Percentiles rank a stretch among this genome's conserved stretches.
phyloP scores from a whole-genome alignment of 2,329 filamentous ascomycete species.

The Podosphaera fusca region DNA sequence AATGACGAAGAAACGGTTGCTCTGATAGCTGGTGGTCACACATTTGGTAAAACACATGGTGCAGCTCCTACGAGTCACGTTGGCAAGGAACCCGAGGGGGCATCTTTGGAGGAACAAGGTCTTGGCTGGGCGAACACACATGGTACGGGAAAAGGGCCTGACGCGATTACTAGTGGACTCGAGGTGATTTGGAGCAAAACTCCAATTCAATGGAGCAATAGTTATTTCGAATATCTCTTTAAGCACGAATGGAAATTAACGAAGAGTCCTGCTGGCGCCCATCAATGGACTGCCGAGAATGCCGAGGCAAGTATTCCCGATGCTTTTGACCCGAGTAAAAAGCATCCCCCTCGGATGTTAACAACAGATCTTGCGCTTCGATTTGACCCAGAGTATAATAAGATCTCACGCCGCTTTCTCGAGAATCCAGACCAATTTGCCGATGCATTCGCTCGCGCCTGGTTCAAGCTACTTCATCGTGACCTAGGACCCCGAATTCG shows the following conservation, averaged over 20 bases:
- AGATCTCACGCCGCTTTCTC: slow-evolving; percentile 49
- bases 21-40: slow-evolving; percentile 55
- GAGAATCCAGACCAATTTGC: slow-evolving; percentile 44
- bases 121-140: slow-evolving; percentile 48
- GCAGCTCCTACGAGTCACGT: slow-evolving; percentile 31
- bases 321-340: slow-evolving; percentile 35
- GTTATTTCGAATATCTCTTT: slow-evolving; percentile 55
- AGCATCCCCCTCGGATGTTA: slow-evolving; percentile 54
- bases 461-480: slow-evolving; percentile 54
- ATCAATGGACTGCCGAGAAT: slow-evolving; percentile 56
- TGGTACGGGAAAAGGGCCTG: slow-evolving; percentile 41
- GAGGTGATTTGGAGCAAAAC: slow-evolving; percentile 64
- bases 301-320: slow-evolving; percentile 45
- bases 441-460: slow-evolving; percentile 43
- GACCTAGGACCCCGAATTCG: slow-evolving; percentile 50
- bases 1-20: slow-evolving; percentile 64
- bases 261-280: slow-evolving; percentile 53
- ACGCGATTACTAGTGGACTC: slow-evolving; percentile 53
- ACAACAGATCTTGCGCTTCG: slow-evolving; percentile 53
- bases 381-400: slow-evolving; percentile 48
- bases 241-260: slow-evolving; percentile 56
- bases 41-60: slow-evolving; percentile 64
- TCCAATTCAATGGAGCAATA: slow-evolving; percentile 53
- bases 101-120: slow-evolving; percentile 40
- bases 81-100: slow-evolving; percentile 42